Conservation (phyloP, 2,329 filamentous ascomycete species). For the Pyricularia sp. region DNA sequence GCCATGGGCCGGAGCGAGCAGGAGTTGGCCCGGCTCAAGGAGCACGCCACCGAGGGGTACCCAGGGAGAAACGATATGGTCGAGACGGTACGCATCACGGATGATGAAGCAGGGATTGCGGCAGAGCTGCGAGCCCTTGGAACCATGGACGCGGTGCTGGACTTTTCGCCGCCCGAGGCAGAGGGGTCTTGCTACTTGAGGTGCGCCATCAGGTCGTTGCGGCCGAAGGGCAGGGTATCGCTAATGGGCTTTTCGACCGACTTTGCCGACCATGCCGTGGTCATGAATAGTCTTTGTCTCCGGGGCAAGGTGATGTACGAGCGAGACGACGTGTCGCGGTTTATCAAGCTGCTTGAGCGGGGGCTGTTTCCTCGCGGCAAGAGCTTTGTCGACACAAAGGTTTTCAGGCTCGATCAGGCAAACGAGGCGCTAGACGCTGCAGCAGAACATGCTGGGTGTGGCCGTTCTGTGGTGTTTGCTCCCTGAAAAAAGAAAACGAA, state of each 20-base stretch:
- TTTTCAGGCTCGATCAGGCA: not conserved
- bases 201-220: not conserved
- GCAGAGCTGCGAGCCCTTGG: not conserved
- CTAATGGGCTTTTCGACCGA: not conserved
- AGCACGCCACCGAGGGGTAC: slow-evolving; percentile 1
- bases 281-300: not conserved
- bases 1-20: slow-evolving; percentile 34
- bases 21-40: slow-evolving; percentile 17
- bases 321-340: not conserved
- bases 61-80: not conserved
- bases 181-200: not conserved
- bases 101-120: not conserved
- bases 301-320: not conserved
- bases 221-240: not conserved
- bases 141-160: not conserved
- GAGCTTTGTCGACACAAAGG: not conserved
- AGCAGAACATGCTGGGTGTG: not conserved
- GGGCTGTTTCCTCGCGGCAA: not conserved
- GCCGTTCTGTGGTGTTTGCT: not conserved
- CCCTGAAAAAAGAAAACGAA: not conserved
- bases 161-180: not conserved
- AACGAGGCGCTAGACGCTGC: not conserved
- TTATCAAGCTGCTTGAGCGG: not conserved
- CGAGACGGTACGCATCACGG: not conserved
- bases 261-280: not conserved